These are phyloP conservation scores for Lactarius hatsudake DNA, from an alignment of 768 basidiomycete species.

Conservation along the genomic window DNA sequence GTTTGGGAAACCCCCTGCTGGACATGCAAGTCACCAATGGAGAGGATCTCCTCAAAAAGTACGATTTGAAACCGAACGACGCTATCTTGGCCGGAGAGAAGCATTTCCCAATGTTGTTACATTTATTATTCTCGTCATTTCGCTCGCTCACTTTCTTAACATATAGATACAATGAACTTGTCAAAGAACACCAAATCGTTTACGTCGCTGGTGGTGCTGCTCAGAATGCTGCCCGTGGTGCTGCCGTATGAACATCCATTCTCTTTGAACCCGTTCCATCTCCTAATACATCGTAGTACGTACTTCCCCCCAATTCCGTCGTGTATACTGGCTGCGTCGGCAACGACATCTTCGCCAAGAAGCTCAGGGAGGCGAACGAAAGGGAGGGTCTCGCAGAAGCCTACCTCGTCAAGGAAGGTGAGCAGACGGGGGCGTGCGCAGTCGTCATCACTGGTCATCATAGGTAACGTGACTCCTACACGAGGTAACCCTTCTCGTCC, in stretches of 20 bases:
- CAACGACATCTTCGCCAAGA: slow-evolving; percentile 85
- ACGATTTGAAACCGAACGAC: slow-evolving; percentile 88
- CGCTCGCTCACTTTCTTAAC: background rate
- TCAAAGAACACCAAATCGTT: slow-evolving; percentile 67
- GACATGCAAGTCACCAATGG: slow-evolving; percentile 92
- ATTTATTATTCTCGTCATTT: slow-evolving; percentile 11
- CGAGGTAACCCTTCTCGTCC: background rate
- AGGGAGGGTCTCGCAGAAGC: slow-evolving; percentile 86
- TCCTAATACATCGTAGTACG: slow-evolving; percentile 56
- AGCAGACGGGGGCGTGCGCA: slow-evolving; percentile 94
- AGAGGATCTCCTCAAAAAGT: slow-evolving; percentile 83
- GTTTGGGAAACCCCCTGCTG: slow-evolving; percentile 93
- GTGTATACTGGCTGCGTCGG: slow-evolving; percentile 96
- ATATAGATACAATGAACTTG: slow-evolving; percentile 83
- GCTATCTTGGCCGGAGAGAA: slow-evolving; percentile 92
- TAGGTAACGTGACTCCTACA: slow-evolving; percentile 50
- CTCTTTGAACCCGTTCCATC: background rate
- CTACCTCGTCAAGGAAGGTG: slow-evolving; percentile 84
- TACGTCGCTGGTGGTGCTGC: slow-evolving; percentile 98
- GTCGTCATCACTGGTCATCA: slow-evolving; percentile 93
- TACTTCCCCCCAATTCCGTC: slow-evolving; percentile 83
- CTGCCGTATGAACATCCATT: slow-evolving; percentile 63
- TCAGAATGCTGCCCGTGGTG: slow-evolving; percentile 95
- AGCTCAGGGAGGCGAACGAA: slow-evolving; percentile 86
- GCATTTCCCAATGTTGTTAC: slow-evolving; percentile 73